These are phyloP conservation scores for Sphagnum tenellum DNA, from an alignment of 225 moss, liverwort and hornwort genomes.

Conservation along the genomic window DNA sequence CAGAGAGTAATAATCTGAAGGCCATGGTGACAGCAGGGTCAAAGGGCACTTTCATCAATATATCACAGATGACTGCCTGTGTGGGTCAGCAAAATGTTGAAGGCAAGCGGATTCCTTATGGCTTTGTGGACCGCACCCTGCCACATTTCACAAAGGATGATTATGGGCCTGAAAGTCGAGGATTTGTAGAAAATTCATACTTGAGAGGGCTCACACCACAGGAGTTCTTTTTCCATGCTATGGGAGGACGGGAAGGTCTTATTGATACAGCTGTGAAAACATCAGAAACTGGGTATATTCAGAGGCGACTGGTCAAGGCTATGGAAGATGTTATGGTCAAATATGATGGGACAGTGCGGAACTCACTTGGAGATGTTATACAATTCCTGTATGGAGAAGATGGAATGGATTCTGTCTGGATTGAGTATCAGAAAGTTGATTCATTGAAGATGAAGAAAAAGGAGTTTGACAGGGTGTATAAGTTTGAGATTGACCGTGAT, in stretches of 20 bases:
- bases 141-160: constrained; percentile 99
- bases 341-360: constrained; percentile 96
- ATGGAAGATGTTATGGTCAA: constrained; percentile 99
- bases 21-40: constrained; percentile 99
- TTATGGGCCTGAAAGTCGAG: constrained; percentile 94
- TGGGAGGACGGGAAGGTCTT: constrained; percentile 99
- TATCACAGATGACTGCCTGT: constrained; percentile 99
- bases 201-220: constrained; percentile 88
- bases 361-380: constrained; percentile 94
- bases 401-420: constrained; percentile 99
- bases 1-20: constrained; percentile 96
- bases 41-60: constrained; percentile 97
- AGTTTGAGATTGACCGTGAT: constrained; percentile 93
- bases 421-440: constrained; percentile 82
- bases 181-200: constrained; percentile 98
- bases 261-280: constrained; percentile 99
- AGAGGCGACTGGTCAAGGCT: constrained; percentile 91
- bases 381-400: constrained; percentile 99
- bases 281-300: constrained; percentile 97
- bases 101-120: constrained; percentile 96
- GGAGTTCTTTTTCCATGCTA: constrained; percentile 99
- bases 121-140: constrained; percentile 85
- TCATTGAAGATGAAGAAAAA: constrained; percentile 90
- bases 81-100: constrained; percentile 99
- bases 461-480: constrained; percentile 80